phyloP scores from a whole-genome alignment of 306 rosid species.

The Cucumis sativus region DNA sequence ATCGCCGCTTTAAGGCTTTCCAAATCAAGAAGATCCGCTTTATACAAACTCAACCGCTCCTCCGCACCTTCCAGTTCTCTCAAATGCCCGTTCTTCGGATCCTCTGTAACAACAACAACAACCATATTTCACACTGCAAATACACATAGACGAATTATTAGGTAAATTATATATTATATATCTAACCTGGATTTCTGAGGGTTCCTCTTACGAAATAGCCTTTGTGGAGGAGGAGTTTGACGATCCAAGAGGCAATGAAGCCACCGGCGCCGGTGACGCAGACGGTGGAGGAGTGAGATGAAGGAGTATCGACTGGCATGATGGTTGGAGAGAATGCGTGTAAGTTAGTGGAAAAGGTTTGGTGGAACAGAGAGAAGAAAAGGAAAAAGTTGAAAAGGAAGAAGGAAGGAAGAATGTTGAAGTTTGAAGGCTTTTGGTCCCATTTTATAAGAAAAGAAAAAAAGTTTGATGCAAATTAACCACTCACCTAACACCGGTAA shows the following conservation, averaged over 20 bases:
- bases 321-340: neutral
- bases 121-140: neutral
- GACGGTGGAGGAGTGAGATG: slow-evolving; percentile 24
- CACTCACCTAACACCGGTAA: slow-evolving; percentile 22
- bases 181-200: slow-evolving; percentile 66
- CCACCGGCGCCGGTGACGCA: slow-evolving; percentile 98
- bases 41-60: slow-evolving; percentile 57
- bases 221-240: slow-evolving; percentile 52
- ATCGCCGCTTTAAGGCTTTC: slow-evolving; percentile 42
- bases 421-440: neutral
- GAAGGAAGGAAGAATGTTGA: neutral
- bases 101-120: slow-evolving; percentile 25
- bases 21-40: slow-evolving; percentile 67
- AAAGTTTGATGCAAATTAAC: neutral
- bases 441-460: slow-evolving; percentile 4
- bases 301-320: slow-evolving; percentile 1
- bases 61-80: slow-evolving; percentile 69
- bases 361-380: neutral
- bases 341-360: neutral
- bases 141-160: neutral
- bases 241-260: slow-evolving; percentile 91
- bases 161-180: neutral
- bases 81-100: slow-evolving; percentile 75
- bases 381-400: neutral
- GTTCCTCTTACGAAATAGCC: slow-evolving; percentile 85